Base-by-base conservation (phyloP, 768 basidiomycete genomes). In the Amyloporia xantha region DNA sequence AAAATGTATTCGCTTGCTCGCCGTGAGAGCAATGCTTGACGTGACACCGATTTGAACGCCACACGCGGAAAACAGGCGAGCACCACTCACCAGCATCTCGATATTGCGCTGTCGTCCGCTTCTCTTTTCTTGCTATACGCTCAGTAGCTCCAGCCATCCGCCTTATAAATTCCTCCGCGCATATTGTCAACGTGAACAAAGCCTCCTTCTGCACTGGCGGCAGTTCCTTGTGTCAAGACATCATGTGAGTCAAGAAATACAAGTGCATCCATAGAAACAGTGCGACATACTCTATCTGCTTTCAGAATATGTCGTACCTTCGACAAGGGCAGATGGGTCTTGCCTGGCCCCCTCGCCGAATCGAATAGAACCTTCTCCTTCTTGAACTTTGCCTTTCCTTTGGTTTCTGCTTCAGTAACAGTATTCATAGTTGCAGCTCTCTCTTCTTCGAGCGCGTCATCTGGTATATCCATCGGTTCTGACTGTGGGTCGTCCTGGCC, bases 101-200 rank as follows among this genome's bases (percentile, higher is more conserved):
- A 55, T 86, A 77, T 61, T 89, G 87, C 15, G 93, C 77, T 0
- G 82, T 91, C 24, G 78, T 64, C 52, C 91, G 70, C 55, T 79
- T 84, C 53, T 92, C 89, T 45, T 78, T 69, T 49, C 77, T 74
- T 4, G 91, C 88, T 12, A 81, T 74, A 45, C 70, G 75, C 54
- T 86, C 81, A n/a, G 77, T 79, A 5, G 87, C 84, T 48, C 84
- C 79, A 26, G 78, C 75, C 24, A 94, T 67, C 43, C 82, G 76
- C 62, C 79, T 82, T 45, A 94, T 84, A 55, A 95, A 94, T 63
- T 91, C 85, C 66, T 95, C 92, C 48, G 92, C 84, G 4, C 91
- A 91, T 23, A 91, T 68, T 19, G 87, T 81, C 40, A 94, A 83
- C 53, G 91, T 66, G 55, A 90, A 81, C 0, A 80, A 76, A 20